Percentiles rank a stretch among this genome's conserved stretches.
These are phyloP conservation scores for Dictyophora rubrovolvata DNA, from an alignment of 768 basidiomycete genomes.

Conservation along the genomic window DNA sequence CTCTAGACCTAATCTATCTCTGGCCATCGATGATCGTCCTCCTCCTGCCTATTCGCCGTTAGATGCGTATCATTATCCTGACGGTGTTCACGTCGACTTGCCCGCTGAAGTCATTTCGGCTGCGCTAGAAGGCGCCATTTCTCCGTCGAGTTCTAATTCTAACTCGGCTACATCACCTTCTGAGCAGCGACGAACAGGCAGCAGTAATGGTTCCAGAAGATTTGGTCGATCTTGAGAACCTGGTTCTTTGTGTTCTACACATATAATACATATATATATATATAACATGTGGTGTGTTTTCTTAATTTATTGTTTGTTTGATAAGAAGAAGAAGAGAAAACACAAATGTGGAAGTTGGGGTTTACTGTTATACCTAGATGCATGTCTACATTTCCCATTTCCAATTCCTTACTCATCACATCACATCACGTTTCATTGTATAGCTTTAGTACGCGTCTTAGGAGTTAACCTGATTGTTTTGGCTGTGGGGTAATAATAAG, in stretches of 20 bases:
- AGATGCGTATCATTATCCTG: conserved; percentile 72
- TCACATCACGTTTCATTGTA: not conserved
- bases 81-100: conserved; percentile 87
- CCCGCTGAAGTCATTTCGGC: conserved; percentile 89
- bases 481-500: no score
- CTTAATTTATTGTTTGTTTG: not conserved
- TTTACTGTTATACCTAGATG: not conserved
- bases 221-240: not conserved
- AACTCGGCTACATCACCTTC: not conserved
- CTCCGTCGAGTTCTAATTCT: conserved; percentile 29
- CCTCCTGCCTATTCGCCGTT: conserved; percentile 87
- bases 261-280: not conserved
- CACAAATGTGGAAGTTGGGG: not conserved
- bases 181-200: not conserved
- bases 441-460: not conserved
- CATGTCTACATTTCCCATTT: not conserved
- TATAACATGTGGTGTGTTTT: not conserved
- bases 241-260: not conserved
- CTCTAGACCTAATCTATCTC: conserved; percentile 1
- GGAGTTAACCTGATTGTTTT: not conserved
- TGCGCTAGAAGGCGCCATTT: conserved; percentile 64
- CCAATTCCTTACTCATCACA: not conserved
- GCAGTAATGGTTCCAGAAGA: not conserved
- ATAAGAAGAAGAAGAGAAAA: not conserved
- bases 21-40: conserved; percentile 29